Percentiles rank a stretch among this genome's conserved stretches.
Evolutionary conservation across 2,329 filamentous ascomycete species (phyloP).

Genomic region (Westerdykella ornata): DNA sequence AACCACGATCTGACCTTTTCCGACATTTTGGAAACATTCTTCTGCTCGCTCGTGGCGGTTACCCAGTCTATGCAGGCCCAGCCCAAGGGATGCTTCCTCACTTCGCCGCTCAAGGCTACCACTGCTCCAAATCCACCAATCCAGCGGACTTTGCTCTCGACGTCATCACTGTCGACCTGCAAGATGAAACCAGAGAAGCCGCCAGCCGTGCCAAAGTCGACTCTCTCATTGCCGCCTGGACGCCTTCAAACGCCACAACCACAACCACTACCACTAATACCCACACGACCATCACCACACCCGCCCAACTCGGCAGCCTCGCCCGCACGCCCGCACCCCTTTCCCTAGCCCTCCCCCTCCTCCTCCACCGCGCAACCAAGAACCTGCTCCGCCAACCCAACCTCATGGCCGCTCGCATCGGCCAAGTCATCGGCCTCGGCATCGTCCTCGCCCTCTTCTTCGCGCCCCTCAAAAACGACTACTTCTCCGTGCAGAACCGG

Average conservation of each 20-base stretch:
- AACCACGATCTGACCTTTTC: constrained; percentile 68
- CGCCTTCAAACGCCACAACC: constrained; percentile 20
- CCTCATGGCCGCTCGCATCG: constrained; percentile 31
- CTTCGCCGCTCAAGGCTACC: constrained; percentile 54
- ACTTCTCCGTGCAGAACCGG: constrained; percentile 63
- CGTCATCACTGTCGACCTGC: constrained; percentile 68
- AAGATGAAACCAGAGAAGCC: constrained; percentile 56
- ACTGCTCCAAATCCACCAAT: constrained; percentile 64
- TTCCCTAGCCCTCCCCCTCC: constrained; percentile 56
- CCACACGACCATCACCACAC: constrained; percentile 49
- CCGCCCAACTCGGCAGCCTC: constrained; percentile 65
- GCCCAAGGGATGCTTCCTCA: constrained; percentile 59
- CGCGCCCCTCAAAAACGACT: constrained; percentile 62
- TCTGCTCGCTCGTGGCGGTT: constrained; percentile 63
- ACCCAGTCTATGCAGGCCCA: constrained; percentile 60
- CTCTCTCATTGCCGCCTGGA: constrained; percentile 56
- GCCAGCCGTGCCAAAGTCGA: constrained; percentile 58
- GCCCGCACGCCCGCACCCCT: constrained; percentile 59
- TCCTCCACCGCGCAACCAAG: constrained; percentile 60
- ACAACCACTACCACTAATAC: constrained; percentile 14
- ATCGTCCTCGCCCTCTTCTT: constrained; percentile 49
- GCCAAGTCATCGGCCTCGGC: constrained; percentile 36
- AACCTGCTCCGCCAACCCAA: constrained; percentile 46
- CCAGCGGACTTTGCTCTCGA: constrained; percentile 73
- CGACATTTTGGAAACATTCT: constrained; percentile 64